phyloP scores from a whole-genome alignment of 1,284 basidiomycete species.

The Microbotryum saponariae region DNA sequence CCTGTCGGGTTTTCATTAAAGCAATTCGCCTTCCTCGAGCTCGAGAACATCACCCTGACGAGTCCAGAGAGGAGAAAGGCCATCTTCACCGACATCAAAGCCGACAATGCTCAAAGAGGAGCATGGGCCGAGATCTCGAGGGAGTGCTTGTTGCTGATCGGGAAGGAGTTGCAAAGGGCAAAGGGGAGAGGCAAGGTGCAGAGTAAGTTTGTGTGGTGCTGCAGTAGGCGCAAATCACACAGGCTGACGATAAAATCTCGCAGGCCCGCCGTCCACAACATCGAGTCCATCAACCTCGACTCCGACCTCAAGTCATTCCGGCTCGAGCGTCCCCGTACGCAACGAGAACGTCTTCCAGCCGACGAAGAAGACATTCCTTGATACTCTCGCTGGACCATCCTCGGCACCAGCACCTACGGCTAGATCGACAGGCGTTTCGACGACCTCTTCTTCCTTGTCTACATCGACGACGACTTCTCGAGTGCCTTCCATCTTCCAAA shows the following conservation, averaged over 20 bases:
- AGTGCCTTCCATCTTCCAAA: constrained; percentile 32
- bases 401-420: constrained; percentile 1
- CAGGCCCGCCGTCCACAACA: not conserved
- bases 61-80: constrained; percentile 48
- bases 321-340: constrained; percentile 4
- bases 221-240: no score
- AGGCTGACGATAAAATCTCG: no score
- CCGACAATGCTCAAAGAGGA: constrained; percentile 38
- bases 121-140: constrained; percentile 59
- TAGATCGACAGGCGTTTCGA: constrained; percentile 13
- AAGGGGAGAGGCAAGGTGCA: constrained; percentile 23
- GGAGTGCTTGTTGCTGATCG: constrained; percentile 55
- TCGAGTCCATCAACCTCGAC: not conserved
- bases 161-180: constrained; percentile 54
- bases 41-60: constrained; percentile 35
- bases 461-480: constrained; percentile 12
- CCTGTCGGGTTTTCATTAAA: constrained; percentile 3
- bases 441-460: constrained; percentile 12
- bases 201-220: not conserved
- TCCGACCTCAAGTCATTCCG: not conserved
- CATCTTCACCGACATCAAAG: constrained; percentile 63
- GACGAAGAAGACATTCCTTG: constrained; percentile 21
- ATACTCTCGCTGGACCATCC: constrained; percentile 5
- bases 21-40: constrained; percentile 41
- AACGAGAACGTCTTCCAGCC: constrained; percentile 30